These are phyloP conservation scores for Urtica urens DNA, from an alignment of 306 rosid genomes.

Conservation along the genomic window DNA sequence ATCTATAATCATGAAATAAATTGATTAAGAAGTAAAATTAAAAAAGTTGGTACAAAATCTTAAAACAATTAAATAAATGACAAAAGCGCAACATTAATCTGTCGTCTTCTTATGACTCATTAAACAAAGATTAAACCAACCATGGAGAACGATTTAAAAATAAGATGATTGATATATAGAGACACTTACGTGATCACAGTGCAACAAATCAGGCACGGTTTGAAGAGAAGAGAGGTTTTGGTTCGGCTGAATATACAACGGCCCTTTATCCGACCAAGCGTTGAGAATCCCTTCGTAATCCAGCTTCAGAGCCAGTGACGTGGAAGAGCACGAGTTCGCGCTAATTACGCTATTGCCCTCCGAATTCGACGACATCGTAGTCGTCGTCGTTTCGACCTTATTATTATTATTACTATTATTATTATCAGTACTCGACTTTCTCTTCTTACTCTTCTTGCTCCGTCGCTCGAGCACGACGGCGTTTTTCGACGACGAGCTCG, in stretches of 20 bases:
- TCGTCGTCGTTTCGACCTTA: background rate
- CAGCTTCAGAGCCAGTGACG: slow-evolving; percentile 54
- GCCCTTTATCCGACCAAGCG: slow-evolving; percentile 84
- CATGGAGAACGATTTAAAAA: too few species aligned
- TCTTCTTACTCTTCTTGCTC: background rate
- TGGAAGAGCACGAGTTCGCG: background rate
- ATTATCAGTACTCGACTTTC: background rate
- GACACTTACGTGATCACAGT: slow-evolving; percentile 1
- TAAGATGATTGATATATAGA: too few species aligned
- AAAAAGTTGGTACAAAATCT: background rate
- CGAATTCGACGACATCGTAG: slow-evolving; percentile 3
- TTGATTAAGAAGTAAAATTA: too few species aligned
- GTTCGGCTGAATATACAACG: slow-evolving; percentile 46
- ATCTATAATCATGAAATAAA: too few species aligned
- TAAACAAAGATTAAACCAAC: too few species aligned
- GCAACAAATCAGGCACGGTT: slow-evolving; percentile 51
- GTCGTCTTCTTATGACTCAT: background rate
- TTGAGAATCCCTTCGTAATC: slow-evolving; percentile 68
- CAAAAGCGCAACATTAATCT: background rate
- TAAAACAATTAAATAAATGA: background rate
- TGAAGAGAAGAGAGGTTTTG: slow-evolving; percentile 28
- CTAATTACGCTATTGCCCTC: background rate
- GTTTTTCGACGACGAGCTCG: slow-evolving; percentile 13
- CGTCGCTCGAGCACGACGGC: background rate
- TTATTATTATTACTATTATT: too few species aligned